Evolutionary conservation across 2,329 filamentous ascomycete genomes (phyloP).

Genomic region (Cytospora piceicola): DNA sequence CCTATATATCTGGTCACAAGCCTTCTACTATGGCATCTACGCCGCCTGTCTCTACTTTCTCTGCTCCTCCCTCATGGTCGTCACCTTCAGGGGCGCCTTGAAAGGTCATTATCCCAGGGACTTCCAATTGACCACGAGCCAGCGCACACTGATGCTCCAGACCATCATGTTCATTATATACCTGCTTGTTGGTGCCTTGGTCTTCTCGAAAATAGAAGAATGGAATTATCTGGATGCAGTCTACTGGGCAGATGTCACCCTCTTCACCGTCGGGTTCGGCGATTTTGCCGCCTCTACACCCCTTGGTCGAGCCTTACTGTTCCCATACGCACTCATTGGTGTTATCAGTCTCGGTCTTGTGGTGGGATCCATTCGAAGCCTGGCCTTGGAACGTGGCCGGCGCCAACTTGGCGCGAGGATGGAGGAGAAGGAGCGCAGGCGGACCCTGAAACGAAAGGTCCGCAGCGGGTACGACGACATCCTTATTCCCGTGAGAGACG

Average conservation of each 20-base stretch:
- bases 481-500: slow-evolving; percentile 51
- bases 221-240: slow-evolving; percentile 79
- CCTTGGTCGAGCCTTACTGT: slow-evolving; percentile 70
- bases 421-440: slow-evolving; percentile 61
- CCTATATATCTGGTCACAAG: slow-evolving; percentile 73
- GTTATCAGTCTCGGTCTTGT: slow-evolving; percentile 85
- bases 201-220: slow-evolving; percentile 73
- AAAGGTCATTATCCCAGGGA: slow-evolving; percentile 72
- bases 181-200: slow-evolving; percentile 73
- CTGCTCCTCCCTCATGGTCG: slow-evolving; percentile 73
- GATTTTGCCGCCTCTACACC: slow-evolving; percentile 54
- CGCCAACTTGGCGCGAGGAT: slow-evolving; percentile 59
- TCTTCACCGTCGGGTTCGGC: slow-evolving; percentile 69
- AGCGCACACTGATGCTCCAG: slow-evolving; percentile 87
- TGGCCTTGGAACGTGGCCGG: slow-evolving; percentile 62
- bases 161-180: slow-evolving; percentile 86
- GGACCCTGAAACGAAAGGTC: slow-evolving; percentile 50
- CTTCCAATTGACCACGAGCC: slow-evolving; percentile 77
- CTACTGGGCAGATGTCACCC: slow-evolving; percentile 77
- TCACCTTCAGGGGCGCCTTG: slow-evolving; percentile 80
- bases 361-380: slow-evolving; percentile 75
- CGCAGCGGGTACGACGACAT: slow-evolving; percentile 51
- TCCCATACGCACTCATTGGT: slow-evolving; percentile 82
- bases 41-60: slow-evolving; percentile 80
- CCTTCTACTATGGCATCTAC: slow-evolving; percentile 85